A percentile compares a stretch with the other conserved stretches of the same genome.
These are phyloP conservation scores for Gossypium aridum DNA, from an alignment of 441 rosid species.

Conservation along the genomic window DNA sequence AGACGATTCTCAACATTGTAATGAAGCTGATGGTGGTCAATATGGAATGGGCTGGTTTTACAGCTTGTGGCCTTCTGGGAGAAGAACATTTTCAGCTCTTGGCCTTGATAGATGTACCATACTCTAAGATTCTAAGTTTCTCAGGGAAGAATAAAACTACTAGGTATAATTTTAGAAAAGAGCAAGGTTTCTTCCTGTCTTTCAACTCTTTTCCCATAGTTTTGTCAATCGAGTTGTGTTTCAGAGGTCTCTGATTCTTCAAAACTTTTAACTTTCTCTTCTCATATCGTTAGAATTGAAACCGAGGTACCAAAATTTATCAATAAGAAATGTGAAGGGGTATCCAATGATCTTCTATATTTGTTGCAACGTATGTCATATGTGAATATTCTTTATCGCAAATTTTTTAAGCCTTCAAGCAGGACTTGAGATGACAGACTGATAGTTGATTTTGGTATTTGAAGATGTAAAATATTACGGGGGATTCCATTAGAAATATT, in stretches of 20 bases:
- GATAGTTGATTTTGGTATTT: neutral
- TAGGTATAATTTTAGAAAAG: neutral
- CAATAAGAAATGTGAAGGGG: neutral
- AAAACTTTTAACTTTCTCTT: neutral
- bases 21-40: conserved; percentile 21
- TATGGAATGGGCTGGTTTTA: conserved; percentile 37
- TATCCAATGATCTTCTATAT: neutral
- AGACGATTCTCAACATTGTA: conserved; percentile 20
- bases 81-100: conserved; percentile 33
- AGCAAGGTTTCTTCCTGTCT: neutral
- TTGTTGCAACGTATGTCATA: neutral
- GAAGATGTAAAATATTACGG: neutral
- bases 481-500: neutral
- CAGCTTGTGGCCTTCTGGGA: conserved; percentile 43
- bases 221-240: neutral
- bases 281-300: neutral
- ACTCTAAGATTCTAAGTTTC: conserved; percentile 18
- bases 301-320: neutral
- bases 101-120: conserved; percentile 47
- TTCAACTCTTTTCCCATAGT: neutral
- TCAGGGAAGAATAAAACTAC: neutral
- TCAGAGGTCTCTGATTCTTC: neutral
- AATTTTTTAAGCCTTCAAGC: neutral
- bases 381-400: neutral
- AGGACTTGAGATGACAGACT: neutral